Evolutionary conservation across 176 grass and related monocot species (phyloP).

Genomic region (Oryza australiensis): DNA sequence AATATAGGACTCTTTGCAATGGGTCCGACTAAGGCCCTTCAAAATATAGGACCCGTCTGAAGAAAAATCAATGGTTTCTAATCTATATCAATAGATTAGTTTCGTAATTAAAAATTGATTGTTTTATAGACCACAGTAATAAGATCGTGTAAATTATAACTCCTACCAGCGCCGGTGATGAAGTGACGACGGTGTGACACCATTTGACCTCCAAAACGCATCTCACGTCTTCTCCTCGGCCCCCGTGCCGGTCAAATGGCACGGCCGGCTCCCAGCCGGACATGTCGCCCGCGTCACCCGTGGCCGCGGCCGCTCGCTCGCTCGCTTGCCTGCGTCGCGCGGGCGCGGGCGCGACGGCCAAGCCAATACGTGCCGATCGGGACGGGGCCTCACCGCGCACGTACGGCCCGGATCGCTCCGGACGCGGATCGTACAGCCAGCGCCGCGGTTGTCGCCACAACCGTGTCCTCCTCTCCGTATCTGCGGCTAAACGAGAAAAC

Average conservation of each 20-base stretch:
- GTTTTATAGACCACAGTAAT: no score
- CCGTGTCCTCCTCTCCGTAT: not conserved
- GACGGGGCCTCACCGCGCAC: not conserved
- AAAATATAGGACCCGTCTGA: no score
- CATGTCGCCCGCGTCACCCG: no score
- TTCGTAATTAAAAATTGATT: no score
- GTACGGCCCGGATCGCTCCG: conserved; percentile 1
- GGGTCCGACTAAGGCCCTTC: no score
- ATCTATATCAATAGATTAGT: no score
- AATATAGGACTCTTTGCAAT: no score
- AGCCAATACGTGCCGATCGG: no score
- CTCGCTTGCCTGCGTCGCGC: no score
- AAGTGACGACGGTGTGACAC: not conserved
- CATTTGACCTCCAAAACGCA: not conserved
- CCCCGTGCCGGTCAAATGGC: conserved; percentile 3
- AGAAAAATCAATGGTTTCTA: no score
- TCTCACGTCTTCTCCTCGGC: not conserved
- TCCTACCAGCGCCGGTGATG: not conserved
- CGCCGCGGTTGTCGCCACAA: conserved; percentile 14
- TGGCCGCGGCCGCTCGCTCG: not conserved
- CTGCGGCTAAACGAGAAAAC: not conserved
- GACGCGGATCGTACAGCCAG: conserved; percentile 19
- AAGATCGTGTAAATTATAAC: no score
- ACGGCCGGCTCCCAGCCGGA: not conserved
- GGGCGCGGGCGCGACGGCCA: no score